phyloP scores from a whole-genome alignment of 2,329 filamentous ascomycete species.

The Microcyclosporella mali region DNA sequence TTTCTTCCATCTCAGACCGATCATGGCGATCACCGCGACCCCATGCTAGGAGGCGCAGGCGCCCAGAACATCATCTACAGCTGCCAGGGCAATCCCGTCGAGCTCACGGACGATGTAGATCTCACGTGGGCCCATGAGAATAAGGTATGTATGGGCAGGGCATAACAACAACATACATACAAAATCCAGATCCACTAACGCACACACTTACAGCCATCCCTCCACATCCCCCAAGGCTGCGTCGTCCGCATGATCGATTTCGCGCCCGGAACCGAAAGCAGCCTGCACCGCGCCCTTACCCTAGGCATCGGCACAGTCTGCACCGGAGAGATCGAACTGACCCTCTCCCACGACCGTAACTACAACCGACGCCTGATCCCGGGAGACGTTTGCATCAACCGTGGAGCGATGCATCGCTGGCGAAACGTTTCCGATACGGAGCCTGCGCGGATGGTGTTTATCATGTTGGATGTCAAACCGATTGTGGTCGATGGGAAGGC shows the following conservation, averaged over 20 bases:
- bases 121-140: slow-evolving; percentile 16
- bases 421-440: slow-evolving; percentile 11
- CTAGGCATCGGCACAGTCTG: slow-evolving; percentile 36
- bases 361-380: too few relatives aligned
- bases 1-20: too few relatives aligned
- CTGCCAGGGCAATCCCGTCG: slow-evolving; percentile 22
- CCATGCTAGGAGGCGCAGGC: too few relatives aligned
- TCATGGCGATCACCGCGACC: too few relatives aligned
- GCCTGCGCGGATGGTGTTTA: neutral
- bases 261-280: slow-evolving; percentile 28
- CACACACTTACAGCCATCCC: slow-evolving; percentile 30
- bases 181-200: too few relatives aligned
- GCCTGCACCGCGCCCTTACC: slow-evolving; percentile 36
- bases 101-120: slow-evolving; percentile 2
- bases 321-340: slow-evolving; percentile 34
- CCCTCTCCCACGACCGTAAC: slow-evolving; percentile 34
- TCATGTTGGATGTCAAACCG: neutral
- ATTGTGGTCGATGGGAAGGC: too few relatives aligned
- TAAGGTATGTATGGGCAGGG: too few relatives aligned
- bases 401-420: slow-evolving; percentile 21
- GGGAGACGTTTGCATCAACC: too few relatives aligned
- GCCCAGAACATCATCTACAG: slow-evolving; percentile 19
- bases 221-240: slow-evolving; percentile 30
- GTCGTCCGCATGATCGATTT: slow-evolving; percentile 33
- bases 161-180: too few relatives aligned